Evolutionary conservation across 2,329 filamentous ascomycete species (phyloP).

Genomic region (Reticulascus tulasneorum): DNA sequence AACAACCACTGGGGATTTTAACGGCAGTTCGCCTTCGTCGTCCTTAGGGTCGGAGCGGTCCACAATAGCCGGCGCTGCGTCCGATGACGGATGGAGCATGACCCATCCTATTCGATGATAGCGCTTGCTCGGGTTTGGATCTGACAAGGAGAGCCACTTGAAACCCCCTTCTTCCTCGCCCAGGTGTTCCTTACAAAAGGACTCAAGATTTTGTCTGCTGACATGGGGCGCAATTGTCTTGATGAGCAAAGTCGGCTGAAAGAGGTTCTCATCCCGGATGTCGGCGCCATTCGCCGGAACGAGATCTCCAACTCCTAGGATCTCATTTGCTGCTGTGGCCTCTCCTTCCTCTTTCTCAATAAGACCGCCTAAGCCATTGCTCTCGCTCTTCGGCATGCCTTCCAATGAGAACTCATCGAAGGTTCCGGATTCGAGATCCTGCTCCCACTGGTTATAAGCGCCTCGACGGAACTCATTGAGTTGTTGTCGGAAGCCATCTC

Average conservation of each 20-base stretch:
- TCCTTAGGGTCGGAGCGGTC: conserved; percentile 73
- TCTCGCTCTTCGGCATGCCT: conserved; percentile 89
- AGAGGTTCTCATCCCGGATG: conserved; percentile 80
- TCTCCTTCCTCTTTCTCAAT: conserved; percentile 96
- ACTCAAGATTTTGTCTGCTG: conserved; percentile 86
- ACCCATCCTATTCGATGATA: conserved; percentile 99
- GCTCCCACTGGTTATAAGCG: conserved; percentile 82
- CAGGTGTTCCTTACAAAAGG: conserved; percentile 90
- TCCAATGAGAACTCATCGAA: conserved; percentile 96
- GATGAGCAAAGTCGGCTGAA: conserved; percentile 89
- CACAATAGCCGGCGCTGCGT: conserved; percentile 49
- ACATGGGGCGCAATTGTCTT: conserved; percentile 98
- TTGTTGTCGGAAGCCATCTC: conserved; percentile 69
- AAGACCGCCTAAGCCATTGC: conserved; percentile 77
- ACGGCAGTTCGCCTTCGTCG: conserved; percentile 56
- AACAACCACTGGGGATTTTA: conserved; percentile 44
- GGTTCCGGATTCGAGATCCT: conserved; percentile 75
- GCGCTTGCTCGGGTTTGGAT: conserved; percentile 94
- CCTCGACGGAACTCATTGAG: conserved; percentile 76
- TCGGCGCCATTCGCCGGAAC: conserved; percentile 81
- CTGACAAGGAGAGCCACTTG: conserved; percentile 92
- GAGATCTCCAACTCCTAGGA: conserved; percentile 86
- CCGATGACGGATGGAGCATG: conserved; percentile 79
- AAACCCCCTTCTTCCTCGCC: conserved; percentile 89
- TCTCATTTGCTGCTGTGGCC: conserved; percentile 84